These are phyloP conservation scores for Lyophyllum shimeji DNA, from an alignment of 768 basidiomycete species.

Conservation along the genomic window DNA sequence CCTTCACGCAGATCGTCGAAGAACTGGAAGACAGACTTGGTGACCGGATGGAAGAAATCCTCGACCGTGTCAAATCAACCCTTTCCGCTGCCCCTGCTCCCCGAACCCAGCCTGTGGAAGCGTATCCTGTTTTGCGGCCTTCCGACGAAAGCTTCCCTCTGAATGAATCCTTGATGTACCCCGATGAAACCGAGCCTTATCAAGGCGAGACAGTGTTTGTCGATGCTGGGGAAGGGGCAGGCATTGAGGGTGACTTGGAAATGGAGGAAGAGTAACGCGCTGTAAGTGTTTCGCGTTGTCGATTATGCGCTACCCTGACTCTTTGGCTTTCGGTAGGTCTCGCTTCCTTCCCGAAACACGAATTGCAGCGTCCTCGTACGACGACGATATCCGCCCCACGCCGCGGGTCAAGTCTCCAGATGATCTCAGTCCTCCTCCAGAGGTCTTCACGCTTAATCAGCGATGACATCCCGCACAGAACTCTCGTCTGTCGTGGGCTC, in stretches of 20 bases:
- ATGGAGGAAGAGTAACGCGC: conserved; percentile 54
- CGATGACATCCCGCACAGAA: too few relatives aligned
- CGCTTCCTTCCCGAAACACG: too few relatives aligned
- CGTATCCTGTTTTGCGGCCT: neutral
- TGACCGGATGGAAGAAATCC: conserved; percentile 65
- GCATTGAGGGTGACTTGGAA: conserved; percentile 71
- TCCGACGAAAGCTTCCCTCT: neutral
- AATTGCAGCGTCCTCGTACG: too few relatives aligned
- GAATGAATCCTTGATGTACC: conserved; percentile 1
- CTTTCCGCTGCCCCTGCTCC: conserved; percentile 28
- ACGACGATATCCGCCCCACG: too few relatives aligned
- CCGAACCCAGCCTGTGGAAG: conserved; percentile 1
- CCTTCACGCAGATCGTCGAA: conserved; percentile 71
- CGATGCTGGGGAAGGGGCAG: conserved; percentile 63
- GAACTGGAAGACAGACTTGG: conserved; percentile 85
- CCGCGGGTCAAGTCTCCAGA: too few relatives aligned
- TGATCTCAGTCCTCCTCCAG: too few relatives aligned
- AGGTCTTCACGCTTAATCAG: too few relatives aligned
- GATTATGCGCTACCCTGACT: too few relatives aligned
- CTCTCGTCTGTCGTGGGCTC: too few relatives aligned
- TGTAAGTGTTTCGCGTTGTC: neutral
- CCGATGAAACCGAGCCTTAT: conserved; percentile 27
- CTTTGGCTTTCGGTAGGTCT: too few relatives aligned
- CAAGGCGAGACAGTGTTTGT: conserved; percentile 61
- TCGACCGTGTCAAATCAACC: conserved; percentile 48